A percentile compares a stretch with the other conserved stretches of the same genome.
Evolutionary conservation across 108 stramenopile species (phyloP).

Genomic region (Discostella stelligeroides): DNA sequence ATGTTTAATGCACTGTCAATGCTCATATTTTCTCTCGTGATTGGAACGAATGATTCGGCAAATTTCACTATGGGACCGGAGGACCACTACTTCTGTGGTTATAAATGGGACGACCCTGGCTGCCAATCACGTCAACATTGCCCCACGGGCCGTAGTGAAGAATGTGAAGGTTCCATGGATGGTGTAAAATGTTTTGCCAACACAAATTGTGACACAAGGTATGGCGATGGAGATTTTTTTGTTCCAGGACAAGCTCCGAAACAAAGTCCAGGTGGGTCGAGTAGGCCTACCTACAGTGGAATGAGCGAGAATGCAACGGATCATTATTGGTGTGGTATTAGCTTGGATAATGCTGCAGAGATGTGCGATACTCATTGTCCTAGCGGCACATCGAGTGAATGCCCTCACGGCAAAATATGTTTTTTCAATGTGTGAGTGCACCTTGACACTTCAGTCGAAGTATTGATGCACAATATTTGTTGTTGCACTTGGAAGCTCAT

Average conservation of each 20-base stretch:
- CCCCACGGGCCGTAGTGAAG: slow-evolving; percentile 41
- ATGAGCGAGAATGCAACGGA: slow-evolving; percentile 35
- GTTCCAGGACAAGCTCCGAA: slow-evolving; percentile 20
- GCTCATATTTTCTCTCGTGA: background rate
- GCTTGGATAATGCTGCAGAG: slow-evolving; percentile 30
- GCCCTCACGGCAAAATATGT: slow-evolving; percentile 25
- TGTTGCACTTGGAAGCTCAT: background rate
- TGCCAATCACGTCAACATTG: slow-evolving; percentile 44
- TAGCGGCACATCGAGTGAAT: slow-evolving; percentile 23
- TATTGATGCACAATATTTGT: background rate
- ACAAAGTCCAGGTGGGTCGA: slow-evolving; percentile 36
- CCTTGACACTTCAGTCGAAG: background rate
- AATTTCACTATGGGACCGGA: slow-evolving; percentile 36
- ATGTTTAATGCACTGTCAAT: background rate
- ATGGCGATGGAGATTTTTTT: slow-evolving; percentile 33
- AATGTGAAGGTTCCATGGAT: slow-evolving; percentile 38
- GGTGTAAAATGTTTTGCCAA: slow-evolving; percentile 51
- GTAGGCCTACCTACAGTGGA: slow-evolving; percentile 25
- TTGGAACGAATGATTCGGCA: background rate
- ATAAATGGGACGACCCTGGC: slow-evolving; percentile 45
- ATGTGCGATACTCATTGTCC: slow-evolving; percentile 47
- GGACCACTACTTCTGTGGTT: slow-evolving; percentile 50
- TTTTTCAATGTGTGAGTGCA: slow-evolving; percentile 27
- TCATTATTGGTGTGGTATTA: slow-evolving; percentile 42
- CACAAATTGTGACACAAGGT: slow-evolving; percentile 33